A percentile compares a stretch with the other conserved stretches of the same genome.
Evolutionary conservation across 345 rosid genomes (phyloP).

Genomic region (Citrus sp.): DNA sequence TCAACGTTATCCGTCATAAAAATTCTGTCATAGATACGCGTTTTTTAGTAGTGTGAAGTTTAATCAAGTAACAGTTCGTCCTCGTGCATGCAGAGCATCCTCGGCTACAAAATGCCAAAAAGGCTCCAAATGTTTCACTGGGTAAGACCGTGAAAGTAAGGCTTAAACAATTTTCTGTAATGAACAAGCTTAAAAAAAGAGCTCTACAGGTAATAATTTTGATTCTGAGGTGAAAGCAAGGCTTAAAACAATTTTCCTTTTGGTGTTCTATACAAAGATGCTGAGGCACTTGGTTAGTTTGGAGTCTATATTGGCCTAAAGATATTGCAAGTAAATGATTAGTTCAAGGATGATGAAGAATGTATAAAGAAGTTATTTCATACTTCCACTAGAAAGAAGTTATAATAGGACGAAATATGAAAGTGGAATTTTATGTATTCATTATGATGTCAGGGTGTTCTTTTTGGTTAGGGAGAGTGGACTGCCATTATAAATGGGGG

Average conservation of each 20-base stretch:
- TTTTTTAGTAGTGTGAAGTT: too few species aligned
- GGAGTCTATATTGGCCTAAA: background rate
- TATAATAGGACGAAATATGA: background rate
- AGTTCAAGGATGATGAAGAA: background rate
- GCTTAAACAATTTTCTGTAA: too few species aligned
- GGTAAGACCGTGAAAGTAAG: too few species aligned
- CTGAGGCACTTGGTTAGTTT: background rate
- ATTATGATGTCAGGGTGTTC: background rate
- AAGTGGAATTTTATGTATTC: background rate
- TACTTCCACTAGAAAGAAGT: background rate
- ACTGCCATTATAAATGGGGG: background rate
- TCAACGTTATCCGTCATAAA: too few species aligned
- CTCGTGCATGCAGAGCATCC: too few species aligned
- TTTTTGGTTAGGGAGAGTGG: background rate
- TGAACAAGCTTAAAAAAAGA: slow-evolving; percentile 46
- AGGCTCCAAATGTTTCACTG: too few species aligned
- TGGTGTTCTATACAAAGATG: background rate
- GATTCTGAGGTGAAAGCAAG: too few species aligned
- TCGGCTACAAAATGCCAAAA: too few species aligned
- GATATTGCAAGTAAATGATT: background rate
- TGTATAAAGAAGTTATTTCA: background rate
- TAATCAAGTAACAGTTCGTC: too few species aligned
- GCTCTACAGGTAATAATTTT: slow-evolving; percentile 61
- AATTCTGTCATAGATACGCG: background rate
- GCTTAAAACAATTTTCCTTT: background rate